phyloP scores from a whole-genome alignment of 495 filamentous ascomycete genomes.

The Neurospora hispaniola region DNA sequence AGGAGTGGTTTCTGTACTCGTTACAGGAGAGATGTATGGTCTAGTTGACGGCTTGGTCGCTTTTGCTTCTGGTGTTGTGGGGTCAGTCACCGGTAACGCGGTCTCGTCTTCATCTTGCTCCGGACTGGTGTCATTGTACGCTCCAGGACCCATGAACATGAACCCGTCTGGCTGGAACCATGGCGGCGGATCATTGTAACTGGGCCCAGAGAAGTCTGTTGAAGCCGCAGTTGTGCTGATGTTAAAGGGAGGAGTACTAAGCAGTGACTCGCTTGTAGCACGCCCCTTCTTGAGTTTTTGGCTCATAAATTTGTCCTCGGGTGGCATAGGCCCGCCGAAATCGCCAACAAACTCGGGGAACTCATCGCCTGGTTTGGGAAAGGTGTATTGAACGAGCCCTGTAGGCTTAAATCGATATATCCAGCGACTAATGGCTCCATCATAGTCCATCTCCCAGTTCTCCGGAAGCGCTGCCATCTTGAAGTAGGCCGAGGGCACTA shows the following conservation, averaged over 20 bases:
- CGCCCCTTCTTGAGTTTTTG: conserved; percentile 23
- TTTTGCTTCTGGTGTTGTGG: not conserved
- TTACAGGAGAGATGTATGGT: conserved; percentile 9
- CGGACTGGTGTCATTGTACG: conserved; percentile 26
- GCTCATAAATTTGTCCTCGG: conserved; percentile 26
- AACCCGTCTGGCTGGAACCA: conserved; percentile 34
- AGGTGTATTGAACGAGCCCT: conserved; percentile 36
- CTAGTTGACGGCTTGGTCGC: not conserved
- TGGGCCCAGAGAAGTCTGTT: conserved; percentile 4
- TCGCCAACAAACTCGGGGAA: conserved; percentile 35
- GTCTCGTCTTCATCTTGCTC: conserved; percentile 24
- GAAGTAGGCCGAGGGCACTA: too few species aligned
- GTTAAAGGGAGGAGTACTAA: not conserved
- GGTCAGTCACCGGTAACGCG: not conserved
- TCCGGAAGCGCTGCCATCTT: conserved; percentile 30
- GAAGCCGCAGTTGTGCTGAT: conserved; percentile 1
- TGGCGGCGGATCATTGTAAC: not conserved
- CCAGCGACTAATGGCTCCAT: conserved; percentile 31
- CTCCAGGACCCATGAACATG: conserved; percentile 31
- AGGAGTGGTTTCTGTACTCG: conserved; percentile 17
- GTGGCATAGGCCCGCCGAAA: conserved; percentile 21
- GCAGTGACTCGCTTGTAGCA: not conserved
- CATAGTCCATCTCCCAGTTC: conserved; percentile 40
- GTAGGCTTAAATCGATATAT: conserved; percentile 37
- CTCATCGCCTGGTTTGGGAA: conserved; percentile 39